A percentile compares a stretch with the other conserved stretches of the same genome.
Conservation (phyloP, 495 filamentous ascomycete genomes). For the Penicillium goetzii region DNA sequence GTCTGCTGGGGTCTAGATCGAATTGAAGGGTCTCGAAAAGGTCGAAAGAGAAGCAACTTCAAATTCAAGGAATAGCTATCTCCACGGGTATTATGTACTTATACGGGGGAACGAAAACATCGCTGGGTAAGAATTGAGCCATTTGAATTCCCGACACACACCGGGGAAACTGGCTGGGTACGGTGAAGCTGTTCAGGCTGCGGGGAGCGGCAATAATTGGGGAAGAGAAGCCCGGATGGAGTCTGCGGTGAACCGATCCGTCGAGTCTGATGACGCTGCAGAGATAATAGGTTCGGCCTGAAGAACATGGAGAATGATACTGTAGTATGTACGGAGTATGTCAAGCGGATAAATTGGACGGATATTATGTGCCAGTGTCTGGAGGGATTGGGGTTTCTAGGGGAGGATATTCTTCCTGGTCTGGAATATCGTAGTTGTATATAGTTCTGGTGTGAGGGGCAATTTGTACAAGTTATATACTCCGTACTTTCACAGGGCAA, state of each 20-base stretch:
- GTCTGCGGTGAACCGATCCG: constrained; percentile 46
- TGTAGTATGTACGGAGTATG: not conserved
- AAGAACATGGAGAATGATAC: not conserved
- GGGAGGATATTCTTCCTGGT: not conserved
- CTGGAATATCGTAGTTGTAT: not conserved
- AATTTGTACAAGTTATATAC: not conserved
- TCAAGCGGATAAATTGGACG: not conserved
- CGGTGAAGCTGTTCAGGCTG: constrained; percentile 40
- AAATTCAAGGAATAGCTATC: not conserved
- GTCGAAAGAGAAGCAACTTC: not conserved
- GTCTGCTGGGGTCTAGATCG: not conserved
- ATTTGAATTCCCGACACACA: constrained; percentile 23
- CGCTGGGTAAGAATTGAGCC: constrained; percentile 32
- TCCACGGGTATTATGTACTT: constrained; percentile 15
- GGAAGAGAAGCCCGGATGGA: constrained; percentile 37
- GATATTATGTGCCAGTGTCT: not conserved
- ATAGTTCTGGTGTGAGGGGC: not conserved
- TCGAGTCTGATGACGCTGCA: constrained; percentile 12
- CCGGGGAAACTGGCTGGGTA: constrained; percentile 25
- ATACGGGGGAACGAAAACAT: constrained; percentile 16
- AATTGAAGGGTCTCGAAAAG: not conserved
- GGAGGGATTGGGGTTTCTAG: not conserved
- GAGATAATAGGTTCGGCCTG: not conserved
- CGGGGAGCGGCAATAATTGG: constrained; percentile 33
- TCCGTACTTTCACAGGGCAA: not conserved